Evolutionary conservation across 805 yeast genomes (phyloP).

Genomic region (Metschnikowia sp.): DNA sequence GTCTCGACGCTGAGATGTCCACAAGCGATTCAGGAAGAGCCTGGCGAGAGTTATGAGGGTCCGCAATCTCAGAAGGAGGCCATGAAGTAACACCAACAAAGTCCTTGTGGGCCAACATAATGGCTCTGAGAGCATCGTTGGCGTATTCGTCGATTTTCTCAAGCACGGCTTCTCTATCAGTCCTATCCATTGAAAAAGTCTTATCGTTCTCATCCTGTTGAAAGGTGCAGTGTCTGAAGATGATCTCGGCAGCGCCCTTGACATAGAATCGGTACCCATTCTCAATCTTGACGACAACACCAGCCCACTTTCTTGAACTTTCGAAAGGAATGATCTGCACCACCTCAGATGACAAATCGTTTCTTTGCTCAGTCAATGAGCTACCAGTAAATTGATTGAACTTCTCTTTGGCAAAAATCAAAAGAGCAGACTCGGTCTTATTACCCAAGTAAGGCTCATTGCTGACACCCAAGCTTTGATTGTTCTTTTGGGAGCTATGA

Average conservation of each 20-base stretch:
- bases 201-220: conserved; percentile 27
- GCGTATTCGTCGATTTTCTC: conserved; percentile 56
- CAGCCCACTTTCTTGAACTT: conserved; percentile 91
- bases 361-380: conserved; percentile 42
- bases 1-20: conserved; percentile 20
- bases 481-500: conserved; percentile 15
- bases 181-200: conserved; percentile 26
- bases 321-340: conserved; percentile 87
- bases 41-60: conserved; percentile 26
- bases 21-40: conserved; percentile 41
- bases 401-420: conserved; percentile 60
- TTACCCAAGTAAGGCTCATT: conserved; percentile 79
- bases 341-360: conserved; percentile 27
- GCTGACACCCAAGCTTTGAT: conserved; percentile 18
- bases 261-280: conserved; percentile 57
- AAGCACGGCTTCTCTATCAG: conserved; percentile 25
- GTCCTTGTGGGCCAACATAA: conserved; percentile 82
- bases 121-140: conserved; percentile 76
- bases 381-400: conserved; percentile 45
- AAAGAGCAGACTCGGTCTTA: conserved; percentile 89
- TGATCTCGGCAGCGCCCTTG: conserved; percentile 95
- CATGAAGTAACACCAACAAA: conserved; percentile 47
- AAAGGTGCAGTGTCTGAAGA: conserved; percentile 57
- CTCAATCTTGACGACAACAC: conserved; percentile 56
- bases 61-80: conserved; percentile 60